Evolutionary conservation across 495 filamentous ascomycete species (phyloP), one percentile per base, ranked within the genome.

Genomic region (Wilcoxina mikolae): DNA sequence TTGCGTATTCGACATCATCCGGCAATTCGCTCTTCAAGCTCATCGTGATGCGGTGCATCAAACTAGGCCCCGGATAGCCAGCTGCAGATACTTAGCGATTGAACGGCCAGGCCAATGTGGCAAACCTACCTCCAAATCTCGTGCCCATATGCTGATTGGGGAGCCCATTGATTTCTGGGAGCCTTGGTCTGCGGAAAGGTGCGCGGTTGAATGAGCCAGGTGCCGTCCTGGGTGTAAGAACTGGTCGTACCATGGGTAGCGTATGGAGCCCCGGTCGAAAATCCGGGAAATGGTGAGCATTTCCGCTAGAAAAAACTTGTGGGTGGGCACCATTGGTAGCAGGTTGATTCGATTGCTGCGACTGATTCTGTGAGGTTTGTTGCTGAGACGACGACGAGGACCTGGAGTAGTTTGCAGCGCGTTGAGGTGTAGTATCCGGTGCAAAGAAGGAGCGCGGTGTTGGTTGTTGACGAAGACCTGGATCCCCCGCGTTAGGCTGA

Each of bases 1-100:
- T 70, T 0, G 86, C 87, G 67, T 88, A 96, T 24, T 85, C 81
- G 56, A 94, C 82, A 63, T 99, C 91, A 22, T 79, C 78, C 12
- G 76, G 73, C 24, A 94, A 79, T 0, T 81, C 79, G 25, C 85
- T 93, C 51, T 83, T 85, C 42, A 99, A 73, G 0, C 88, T 80
- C 39, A 74, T 66, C 22, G 53, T 51, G 39, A 66, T 62, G 22
- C 64, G 63, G 39, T 58, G 58, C 63, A 66, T 66, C 41, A 41
- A 47, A 24, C 26, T 53, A 15, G 58, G 42, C 3, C 63, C 63
- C 2, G 48, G 51, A 28, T 66, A 63, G 9, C 63, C 63, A 55
- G 53, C 63, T 65, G 31, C 33, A 18, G 18, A 49, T 7, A 7
- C 11, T 49, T 49, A 49, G 45, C 7, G 5, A 2, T 38, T 35